Percentiles rank a stretch among this genome's conserved stretches.
Conservation (phyloP, 225 moss, liverwort and hornwort genomes). For the Asterella californica region DNA sequence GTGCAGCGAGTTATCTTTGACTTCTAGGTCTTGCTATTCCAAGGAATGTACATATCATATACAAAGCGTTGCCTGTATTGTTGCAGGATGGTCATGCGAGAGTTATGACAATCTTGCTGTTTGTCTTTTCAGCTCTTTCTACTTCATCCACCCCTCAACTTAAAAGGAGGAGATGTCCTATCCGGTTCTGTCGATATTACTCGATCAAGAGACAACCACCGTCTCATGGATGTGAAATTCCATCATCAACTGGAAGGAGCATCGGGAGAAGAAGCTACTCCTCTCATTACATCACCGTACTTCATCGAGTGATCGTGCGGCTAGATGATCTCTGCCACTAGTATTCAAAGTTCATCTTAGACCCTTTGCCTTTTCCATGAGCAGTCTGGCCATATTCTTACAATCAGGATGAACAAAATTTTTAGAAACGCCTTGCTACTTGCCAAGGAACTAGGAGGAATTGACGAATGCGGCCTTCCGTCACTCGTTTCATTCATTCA, state of each 20-base stretch:
- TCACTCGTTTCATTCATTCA: neutral
- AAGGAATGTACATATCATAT: no score
- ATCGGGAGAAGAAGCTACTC: slow-evolving; percentile 36
- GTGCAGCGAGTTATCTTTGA: no score
- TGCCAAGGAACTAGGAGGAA: neutral
- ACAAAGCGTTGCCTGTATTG: no score
- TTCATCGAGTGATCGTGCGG: slow-evolving; percentile 54
- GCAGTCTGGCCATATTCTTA: neutral
- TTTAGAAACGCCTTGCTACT: neutral
- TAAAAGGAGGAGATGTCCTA: slow-evolving; percentile 63
- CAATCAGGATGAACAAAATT: neutral
- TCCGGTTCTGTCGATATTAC: slow-evolving; percentile 65
- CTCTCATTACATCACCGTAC: slow-evolving; percentile 52
- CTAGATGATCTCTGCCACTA: no score
- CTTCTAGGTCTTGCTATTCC: no score
- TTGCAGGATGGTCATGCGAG: no score
- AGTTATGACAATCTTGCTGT: neutral
- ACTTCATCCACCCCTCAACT: slow-evolving; percentile 65
- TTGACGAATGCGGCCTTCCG: neutral
- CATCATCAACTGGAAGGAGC: slow-evolving; percentile 59
- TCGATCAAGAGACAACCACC: slow-evolving; percentile 76
- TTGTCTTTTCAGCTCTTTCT: slow-evolving; percentile 56
- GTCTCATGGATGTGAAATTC: slow-evolving; percentile 89
- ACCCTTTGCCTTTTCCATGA: neutral
- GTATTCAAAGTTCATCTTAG: neutral